phyloP scores from a whole-genome alignment of 169 alveolate species.

The Plasmodium cynomolgi region DNA sequence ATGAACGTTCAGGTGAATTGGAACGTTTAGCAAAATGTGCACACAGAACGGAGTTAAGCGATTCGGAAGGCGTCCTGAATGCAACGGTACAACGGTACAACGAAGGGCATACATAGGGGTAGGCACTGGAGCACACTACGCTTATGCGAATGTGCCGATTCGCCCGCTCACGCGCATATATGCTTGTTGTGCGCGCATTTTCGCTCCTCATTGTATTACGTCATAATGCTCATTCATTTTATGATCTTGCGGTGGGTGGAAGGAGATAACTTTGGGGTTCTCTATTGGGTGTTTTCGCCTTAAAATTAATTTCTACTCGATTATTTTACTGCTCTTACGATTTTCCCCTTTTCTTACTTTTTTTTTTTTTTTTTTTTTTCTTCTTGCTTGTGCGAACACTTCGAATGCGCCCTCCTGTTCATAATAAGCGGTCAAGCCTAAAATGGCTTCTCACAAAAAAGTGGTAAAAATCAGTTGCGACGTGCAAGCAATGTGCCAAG shows the following conservation, averaged over 20 bases:
- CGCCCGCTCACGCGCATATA: not conserved
- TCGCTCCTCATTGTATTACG: conserved; percentile 27
- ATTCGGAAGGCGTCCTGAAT: not conserved
- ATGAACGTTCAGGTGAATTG: not conserved
- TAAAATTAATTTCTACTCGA: not conserved
- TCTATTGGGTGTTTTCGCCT: not conserved
- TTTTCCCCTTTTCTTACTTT: not conserved
- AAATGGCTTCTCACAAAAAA: not conserved
- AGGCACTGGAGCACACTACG: not conserved
- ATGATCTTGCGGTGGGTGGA: not conserved
- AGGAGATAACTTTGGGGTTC: not conserved
- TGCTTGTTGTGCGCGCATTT: not conserved
- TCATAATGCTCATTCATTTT: conserved; percentile 75
- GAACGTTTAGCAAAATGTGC: not conserved
- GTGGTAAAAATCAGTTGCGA: not conserved
- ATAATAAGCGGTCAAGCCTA: not conserved
- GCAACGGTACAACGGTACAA: not conserved
- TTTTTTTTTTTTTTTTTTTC: not conserved
- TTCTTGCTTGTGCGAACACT: not conserved
- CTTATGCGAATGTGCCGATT: not conserved
- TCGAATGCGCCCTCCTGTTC: not conserved
- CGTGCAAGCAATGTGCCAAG: not conserved
- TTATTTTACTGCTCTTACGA: not conserved
- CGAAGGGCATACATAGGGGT: conserved; percentile 1
- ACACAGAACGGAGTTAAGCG: not conserved